Percentiles rank a stretch among this genome's conserved stretches.
Conservation (phyloP, 176 grass and related monocot genomes). For the Ensete glaucum region DNA sequence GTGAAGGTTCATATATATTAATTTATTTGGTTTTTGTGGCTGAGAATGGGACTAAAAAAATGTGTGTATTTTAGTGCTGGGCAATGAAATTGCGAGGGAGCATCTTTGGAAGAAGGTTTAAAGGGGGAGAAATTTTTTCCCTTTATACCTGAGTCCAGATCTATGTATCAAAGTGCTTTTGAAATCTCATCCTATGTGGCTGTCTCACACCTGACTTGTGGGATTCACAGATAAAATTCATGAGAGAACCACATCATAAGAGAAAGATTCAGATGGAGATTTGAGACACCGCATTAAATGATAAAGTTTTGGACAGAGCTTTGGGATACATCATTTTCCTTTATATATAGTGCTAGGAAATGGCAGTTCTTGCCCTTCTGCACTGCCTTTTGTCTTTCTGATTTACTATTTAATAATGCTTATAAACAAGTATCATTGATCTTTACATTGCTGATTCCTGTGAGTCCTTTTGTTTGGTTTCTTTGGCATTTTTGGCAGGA, state of each 20-base stretch:
- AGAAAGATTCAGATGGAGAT: not conserved
- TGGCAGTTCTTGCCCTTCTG: not conserved
- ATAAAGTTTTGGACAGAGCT: not conserved
- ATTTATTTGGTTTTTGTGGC: no score
- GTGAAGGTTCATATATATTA: no score
- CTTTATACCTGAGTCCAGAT: no score
- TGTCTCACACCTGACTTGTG: not conserved
- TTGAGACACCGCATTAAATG: not conserved
- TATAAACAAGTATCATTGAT: not conserved
- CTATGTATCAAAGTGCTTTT: no score
- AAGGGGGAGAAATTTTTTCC: not conserved
- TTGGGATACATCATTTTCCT: not conserved
- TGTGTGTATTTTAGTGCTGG: no score
- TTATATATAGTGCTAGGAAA: not conserved
- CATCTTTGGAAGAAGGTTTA: not conserved
- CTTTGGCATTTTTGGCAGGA: conserved; percentile 45
- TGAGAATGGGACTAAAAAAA: no score
- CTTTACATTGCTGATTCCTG: not conserved
- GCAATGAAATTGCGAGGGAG: no score
- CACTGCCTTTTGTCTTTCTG: not conserved
- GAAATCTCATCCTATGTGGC: no score
- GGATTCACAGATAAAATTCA: not conserved
- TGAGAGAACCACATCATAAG: not conserved
- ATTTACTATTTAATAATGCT: not conserved
- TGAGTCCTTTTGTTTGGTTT: conserved; percentile 14